Percentiles rank a stretch among this genome's conserved stretches.
Evolutionary conservation across 257 asterid species (phyloP).

Genomic region (Scutellaria baicalensis): DNA sequence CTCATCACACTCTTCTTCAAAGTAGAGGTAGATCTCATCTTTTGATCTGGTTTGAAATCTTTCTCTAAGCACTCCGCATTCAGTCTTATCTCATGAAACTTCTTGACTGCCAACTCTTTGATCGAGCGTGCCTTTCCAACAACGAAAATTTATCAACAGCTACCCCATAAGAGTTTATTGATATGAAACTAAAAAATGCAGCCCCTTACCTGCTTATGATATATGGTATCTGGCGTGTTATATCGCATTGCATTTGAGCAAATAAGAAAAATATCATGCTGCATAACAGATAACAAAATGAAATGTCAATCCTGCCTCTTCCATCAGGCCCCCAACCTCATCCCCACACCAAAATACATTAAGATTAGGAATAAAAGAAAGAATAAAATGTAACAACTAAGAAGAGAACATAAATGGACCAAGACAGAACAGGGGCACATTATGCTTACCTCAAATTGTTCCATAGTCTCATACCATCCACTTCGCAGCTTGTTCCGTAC

Average conservation of each 20-base stretch:
- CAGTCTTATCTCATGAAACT: constrained; percentile 49
- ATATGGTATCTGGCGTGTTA: constrained; percentile 74
- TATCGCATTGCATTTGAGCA: constrained; percentile 91
- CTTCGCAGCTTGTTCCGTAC: constrained; percentile 51
- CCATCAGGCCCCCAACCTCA: not conserved
- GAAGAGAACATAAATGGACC: not conserved
- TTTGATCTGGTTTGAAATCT: constrained; percentile 53
- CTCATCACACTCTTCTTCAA: no score
- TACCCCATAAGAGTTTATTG: not conserved
- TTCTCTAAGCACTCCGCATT: constrained; percentile 33
- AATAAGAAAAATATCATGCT: constrained; percentile 76
- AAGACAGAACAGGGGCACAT: not conserved
- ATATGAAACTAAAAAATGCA: not conserved
- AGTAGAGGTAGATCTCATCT: not conserved
- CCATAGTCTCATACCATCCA: constrained; percentile 49
- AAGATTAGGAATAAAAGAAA: not conserved
- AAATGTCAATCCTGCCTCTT: not conserved
- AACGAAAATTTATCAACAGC: not conserved
- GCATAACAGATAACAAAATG: constrained; percentile 16
- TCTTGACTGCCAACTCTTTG: constrained; percentile 72
- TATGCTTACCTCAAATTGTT: constrained; percentile 48
- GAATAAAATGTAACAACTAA: not conserved
- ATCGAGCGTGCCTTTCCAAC: constrained; percentile 62
- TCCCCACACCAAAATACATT: not conserved
- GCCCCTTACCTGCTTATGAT: constrained; percentile 62